Evolutionary conservation across 768 basidiomycete genomes (phyloP), one percentile per base, ranked within the genome.

Genomic region (Serendipita sp.): DNA sequence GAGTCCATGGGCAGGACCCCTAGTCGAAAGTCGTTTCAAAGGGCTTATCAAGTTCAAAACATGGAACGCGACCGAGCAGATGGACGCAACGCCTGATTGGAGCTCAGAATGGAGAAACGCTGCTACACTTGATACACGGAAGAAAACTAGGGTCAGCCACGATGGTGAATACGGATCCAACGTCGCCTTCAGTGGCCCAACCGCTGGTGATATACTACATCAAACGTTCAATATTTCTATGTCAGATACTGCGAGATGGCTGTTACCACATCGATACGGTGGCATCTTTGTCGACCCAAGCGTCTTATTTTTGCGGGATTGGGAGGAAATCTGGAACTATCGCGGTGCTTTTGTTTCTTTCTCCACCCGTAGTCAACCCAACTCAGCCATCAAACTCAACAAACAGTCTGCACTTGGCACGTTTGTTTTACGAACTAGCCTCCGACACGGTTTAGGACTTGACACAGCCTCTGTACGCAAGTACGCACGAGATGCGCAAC

Each of bases 311-410:
- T 75, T 99, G 36, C 86, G 96, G 23, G 95, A 99, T 71, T 99
- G 96, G 96, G 94, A 96, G 72, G 95, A 98, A 68, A 77, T 99
- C 3, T 97, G 91, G 91, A 91, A 91, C 33, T 96, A 90, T 87
- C 84, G 86, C 69, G 94, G 94, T 44, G 92, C 93, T 16, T 99
- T 96, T 69, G 40, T 40, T 40, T 40, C 40, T 13, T 40, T 13
- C 13, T 94, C 95, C 5, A 98, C 97, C 73, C 81, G 95, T 2
- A 91, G 88, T 23, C 85, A 91, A 55, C 76, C 94, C 66, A 83
- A 95, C 11, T 94, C 96, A 1, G 91, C 98, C 10, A 79, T 99
- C 66, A 90, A 86, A 71, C 78, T 99, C 77, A 92, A 95, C 81
- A 93, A 90, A 73, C 83, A 83, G 18, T 93, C 90, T 3, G 94